Percentiles rank a stretch among this genome's conserved stretches.
phyloP scores from a whole-genome alignment of 1,284 basidiomycete species.

The Meira nashicola region DNA sequence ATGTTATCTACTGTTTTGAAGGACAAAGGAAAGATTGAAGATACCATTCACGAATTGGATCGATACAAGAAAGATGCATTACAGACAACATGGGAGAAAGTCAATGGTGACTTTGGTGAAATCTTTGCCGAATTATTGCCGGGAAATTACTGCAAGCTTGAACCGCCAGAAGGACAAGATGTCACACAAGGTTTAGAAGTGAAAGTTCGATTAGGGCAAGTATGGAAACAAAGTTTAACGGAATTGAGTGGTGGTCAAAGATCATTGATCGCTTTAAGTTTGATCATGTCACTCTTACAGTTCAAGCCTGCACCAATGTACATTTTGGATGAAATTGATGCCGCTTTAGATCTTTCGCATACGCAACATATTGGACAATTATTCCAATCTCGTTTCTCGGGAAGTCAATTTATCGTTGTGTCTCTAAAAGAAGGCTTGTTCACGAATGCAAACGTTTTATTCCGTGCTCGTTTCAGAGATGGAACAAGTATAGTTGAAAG shows the following conservation, averaged over 20 bases:
- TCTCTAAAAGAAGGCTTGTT: slow-evolving; percentile 89
- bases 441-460: slow-evolving; percentile 95
- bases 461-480: slow-evolving; percentile 84
- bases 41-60: slow-evolving; percentile 88
- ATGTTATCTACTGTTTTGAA: slow-evolving; percentile 84
- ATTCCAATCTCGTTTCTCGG: slow-evolving; percentile 94
- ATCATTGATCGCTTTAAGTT: slow-evolving; percentile 88
- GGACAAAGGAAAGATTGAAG: slow-evolving; percentile 93
- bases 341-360: slow-evolving; percentile 89
- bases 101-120: slow-evolving; percentile 87
- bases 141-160: slow-evolving; percentile 91
- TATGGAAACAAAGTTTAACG: slow-evolving; percentile 96
- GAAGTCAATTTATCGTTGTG: slow-evolving; percentile 96
- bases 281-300: slow-evolving; percentile 96
- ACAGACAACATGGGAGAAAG: slow-evolving; percentile 91
- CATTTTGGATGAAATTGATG: slow-evolving; percentile 97
- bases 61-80: slow-evolving; percentile 89
- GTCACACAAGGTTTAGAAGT: slow-evolving; percentile 93
- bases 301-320: slow-evolving; percentile 99
- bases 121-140: slow-evolving; percentile 95
- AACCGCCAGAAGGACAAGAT: slow-evolving; percentile 87
- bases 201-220: slow-evolving; percentile 85
- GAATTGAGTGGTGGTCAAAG: slow-evolving; percentile 97
- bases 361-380: slow-evolving; percentile 93
- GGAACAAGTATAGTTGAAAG: slow-evolving; percentile 60